Conservation (phyloP, 345 rosid species). For the Luvunga scandens region DNA sequence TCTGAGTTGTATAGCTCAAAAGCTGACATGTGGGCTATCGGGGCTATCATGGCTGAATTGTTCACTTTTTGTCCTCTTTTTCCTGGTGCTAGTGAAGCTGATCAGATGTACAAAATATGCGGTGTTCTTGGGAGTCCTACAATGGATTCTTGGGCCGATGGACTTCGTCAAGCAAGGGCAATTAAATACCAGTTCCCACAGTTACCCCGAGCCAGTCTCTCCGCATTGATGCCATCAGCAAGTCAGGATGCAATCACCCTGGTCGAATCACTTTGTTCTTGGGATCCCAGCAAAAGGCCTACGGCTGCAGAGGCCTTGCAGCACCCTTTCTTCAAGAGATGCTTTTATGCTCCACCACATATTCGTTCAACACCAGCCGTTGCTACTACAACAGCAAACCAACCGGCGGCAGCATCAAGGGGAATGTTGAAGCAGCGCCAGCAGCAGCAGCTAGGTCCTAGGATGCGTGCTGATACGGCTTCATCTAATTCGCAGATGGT, state of each 20-base stretch:
- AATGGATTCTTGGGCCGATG: conserved; percentile 65
- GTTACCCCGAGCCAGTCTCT: conserved; percentile 52
- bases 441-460: too few relatives aligned
- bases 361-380: conserved; percentile 40
- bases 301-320: conserved; percentile 76
- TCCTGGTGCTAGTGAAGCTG: conserved; percentile 84
- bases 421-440: too few relatives aligned
- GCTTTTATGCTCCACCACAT: conserved; percentile 75
- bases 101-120: conserved; percentile 89
- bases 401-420: neutral
- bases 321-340: conserved; percentile 88
- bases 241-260: conserved; percentile 60
- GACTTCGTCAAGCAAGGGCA: conserved; percentile 11
- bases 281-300: conserved; percentile 90
- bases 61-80: conserved; percentile 72
- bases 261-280: conserved; percentile 67
- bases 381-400: too few relatives aligned
- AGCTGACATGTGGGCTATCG: conserved; percentile 43
- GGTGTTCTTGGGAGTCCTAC: conserved; percentile 77
- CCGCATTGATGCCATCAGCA: conserved; percentile 53
- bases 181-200: conserved; percentile 58
- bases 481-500: too few relatives aligned
- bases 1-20: neutral
- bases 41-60: conserved; percentile 90
- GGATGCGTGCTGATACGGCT: too few relatives aligned